phyloP scores from a whole-genome alignment of 306 rosid species.

The Glycyrrhiza uralensis region DNA sequence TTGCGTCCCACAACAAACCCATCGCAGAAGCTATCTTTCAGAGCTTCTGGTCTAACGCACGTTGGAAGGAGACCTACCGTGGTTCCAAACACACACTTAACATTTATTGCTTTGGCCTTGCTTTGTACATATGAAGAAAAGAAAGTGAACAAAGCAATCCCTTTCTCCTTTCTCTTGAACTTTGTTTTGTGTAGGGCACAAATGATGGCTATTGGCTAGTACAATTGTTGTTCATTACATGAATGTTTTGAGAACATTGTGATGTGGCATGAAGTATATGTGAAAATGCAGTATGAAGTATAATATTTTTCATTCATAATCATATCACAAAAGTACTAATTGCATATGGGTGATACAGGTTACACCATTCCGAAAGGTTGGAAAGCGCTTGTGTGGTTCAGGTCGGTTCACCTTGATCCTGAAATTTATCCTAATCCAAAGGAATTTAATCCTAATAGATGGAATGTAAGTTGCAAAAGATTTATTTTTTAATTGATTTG shows the following conservation, averaged over 20 bases:
- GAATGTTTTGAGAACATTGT: background rate
- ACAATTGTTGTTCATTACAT: background rate
- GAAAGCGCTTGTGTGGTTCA: constrained; percentile 85
- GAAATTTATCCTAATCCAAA: constrained; percentile 71
- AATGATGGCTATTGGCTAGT: background rate
- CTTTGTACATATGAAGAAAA: background rate
- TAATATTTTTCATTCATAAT: background rate
- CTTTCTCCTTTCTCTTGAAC: background rate
- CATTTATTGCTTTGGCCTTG: background rate
- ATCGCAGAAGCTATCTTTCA: no score
- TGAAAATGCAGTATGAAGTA: background rate
- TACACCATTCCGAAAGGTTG: constrained; percentile 80
- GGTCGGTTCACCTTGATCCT: constrained; percentile 77
- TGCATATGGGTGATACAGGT: constrained; percentile 44
- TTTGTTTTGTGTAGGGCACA: background rate
- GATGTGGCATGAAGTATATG: background rate
- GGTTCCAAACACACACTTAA: no score
- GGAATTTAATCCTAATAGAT: constrained; percentile 78
- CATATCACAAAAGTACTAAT: background rate
- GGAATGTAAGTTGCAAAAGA: constrained; percentile 60
- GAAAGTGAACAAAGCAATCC: background rate
- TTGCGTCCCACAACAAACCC: no score
- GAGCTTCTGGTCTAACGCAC: no score
- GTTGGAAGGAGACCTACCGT: no score
- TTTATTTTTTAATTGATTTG: background rate